These are phyloP conservation scores for Ascochyta clinopodiicola DNA, from an alignment of 2,329 filamentous ascomycete genomes.

Conservation along the genomic window DNA sequence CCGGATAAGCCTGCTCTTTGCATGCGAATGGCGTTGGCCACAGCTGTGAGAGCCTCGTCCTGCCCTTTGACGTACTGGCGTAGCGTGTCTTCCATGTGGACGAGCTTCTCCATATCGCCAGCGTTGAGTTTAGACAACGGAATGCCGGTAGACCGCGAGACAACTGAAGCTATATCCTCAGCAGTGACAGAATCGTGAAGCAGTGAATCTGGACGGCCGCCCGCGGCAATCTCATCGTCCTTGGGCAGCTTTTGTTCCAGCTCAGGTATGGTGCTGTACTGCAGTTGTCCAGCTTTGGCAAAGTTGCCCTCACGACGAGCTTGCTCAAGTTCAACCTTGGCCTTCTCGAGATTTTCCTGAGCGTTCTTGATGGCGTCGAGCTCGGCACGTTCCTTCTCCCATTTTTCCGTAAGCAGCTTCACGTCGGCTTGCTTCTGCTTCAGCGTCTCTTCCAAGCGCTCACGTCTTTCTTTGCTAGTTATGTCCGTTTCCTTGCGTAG, in stretches of 20 bases:
- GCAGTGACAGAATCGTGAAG: slow-evolving; percentile 95
- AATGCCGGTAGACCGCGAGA: slow-evolving; percentile 90
- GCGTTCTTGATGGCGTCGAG: slow-evolving; percentile 86
- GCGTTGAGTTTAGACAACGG: slow-evolving; percentile 91
- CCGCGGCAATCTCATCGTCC: slow-evolving; percentile 61
- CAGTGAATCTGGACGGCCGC: slow-evolving; percentile 61
- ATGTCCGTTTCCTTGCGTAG: slow-evolving; percentile 92
- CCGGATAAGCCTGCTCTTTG: slow-evolving; percentile 91
- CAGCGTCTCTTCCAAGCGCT: slow-evolving; percentile 81
- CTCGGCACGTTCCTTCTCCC: slow-evolving; percentile 88
- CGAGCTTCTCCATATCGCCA: slow-evolving; percentile 91
- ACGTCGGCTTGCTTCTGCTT: slow-evolving; percentile 80
- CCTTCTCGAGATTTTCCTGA: slow-evolving; percentile 87
- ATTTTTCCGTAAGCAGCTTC: slow-evolving; percentile 75
- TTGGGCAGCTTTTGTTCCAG: slow-evolving; percentile 81
- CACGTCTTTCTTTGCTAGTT: slow-evolving; percentile 82
- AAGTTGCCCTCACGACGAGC: slow-evolving; percentile 90
- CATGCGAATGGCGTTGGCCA: slow-evolving; percentile 91
- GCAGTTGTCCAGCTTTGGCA: slow-evolving; percentile 84
- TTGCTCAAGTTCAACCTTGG: slow-evolving; percentile 82
- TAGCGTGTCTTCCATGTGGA: slow-evolving; percentile 93
- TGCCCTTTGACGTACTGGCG: slow-evolving; percentile 86
- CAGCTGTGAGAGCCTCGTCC: slow-evolving; percentile 88
- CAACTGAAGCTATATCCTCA: slow-evolving; percentile 92
- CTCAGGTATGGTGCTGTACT: slow-evolving; percentile 84